Evolutionary conservation across 1,284 basidiomycete genomes (phyloP), one percentile per base, ranked within the genome.

Genomic region (Boletus austroedulis): DNA sequence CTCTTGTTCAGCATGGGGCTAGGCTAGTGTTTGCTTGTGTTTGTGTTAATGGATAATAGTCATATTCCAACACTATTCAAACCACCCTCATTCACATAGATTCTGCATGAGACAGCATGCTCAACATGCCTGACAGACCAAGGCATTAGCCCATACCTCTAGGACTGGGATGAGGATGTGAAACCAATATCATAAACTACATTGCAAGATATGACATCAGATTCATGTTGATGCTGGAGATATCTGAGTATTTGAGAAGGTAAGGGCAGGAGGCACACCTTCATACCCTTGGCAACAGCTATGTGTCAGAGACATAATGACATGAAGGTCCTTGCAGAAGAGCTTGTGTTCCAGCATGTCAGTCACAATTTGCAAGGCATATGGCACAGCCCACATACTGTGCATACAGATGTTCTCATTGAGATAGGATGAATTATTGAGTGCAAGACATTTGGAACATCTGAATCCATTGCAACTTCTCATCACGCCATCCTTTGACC

Each of bases 401-500:
- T 96, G 93, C 26, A 95, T 77, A 61, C 90, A 87, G 59, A 95
- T 83, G 74, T 94, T 95, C 74, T 95, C 92, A 70, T 95, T 92
- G 50, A 97, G 85, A 63, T 91, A 90, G 23, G 82, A 80, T 29
- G 92, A 90, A 76, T 98, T 98, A 77, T 96, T 95, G 48, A 95
- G 81, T 0, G 94, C 90, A 62, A 98, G 83, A 56, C 90, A 86
- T 75, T 98, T 94, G 41, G 99, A 85, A 62, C 90, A 87, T 76
- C 96, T 95, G 62, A 99, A 80, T 59, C 92, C 90, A 90, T 87
- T 17, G 94, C 89, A 55, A 99, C 87, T 72, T 95, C 21, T 95
- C 95, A 26, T 94, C 95, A 49, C 97, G 93, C 76, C 99, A 97
- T 70, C 94, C 86, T 77, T 99, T 96, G 58, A 99, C 96, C 66